Evolutionary conservation across 441 rosid species (phyloP), one percentile per base, ranked within the genome.

Genomic region (Adansonia madagascariensis): DNA sequence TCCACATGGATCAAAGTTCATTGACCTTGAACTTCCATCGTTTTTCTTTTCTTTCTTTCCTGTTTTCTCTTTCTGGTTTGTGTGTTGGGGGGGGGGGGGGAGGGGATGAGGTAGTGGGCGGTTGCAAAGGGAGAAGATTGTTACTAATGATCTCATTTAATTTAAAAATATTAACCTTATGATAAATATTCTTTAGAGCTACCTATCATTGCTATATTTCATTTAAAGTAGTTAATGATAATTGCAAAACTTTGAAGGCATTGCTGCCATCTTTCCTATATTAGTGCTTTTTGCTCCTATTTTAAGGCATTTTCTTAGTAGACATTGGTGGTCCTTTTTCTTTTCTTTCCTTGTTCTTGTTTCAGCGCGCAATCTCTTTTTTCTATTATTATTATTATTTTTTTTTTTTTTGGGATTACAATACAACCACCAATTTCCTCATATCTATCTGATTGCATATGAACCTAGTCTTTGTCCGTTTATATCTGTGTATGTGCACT

Each of bases 251-350:
- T 55, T 27, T 39, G 10, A 52, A 52, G 44, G 43, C 10, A 43
- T 74, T 53, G 18, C 52, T 57, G 52, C 64, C 35, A 20, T 73
- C 66, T 57, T 57, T 57, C 53, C 66, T 24, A 4, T 70, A 24
- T 18, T 68, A 49, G 43, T 69, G 73, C 73, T 47, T 47, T 68
- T 68, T 8, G 41, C 55, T 44, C 35, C 71, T 44, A 66, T 47
- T 46, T 12, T 49, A 18, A 73, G 52, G 65, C 52, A 18, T 12
- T 17, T 56, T 73, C 17, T 53, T 39, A 4, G n/a, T 41, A 56
- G 18, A 56, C 11, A 8, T 53, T 17, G 60, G 27, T 56, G 59
- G 35, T 14, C 39, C 6, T 0, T 49, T 20, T 39, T 55, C 60
- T 56, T 72, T 43, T 9, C 66, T 61, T 61, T 27, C 15, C 65